Conservation (phyloP, 495 filamentous ascomycete species). For the Xylaria cubensis region DNA sequence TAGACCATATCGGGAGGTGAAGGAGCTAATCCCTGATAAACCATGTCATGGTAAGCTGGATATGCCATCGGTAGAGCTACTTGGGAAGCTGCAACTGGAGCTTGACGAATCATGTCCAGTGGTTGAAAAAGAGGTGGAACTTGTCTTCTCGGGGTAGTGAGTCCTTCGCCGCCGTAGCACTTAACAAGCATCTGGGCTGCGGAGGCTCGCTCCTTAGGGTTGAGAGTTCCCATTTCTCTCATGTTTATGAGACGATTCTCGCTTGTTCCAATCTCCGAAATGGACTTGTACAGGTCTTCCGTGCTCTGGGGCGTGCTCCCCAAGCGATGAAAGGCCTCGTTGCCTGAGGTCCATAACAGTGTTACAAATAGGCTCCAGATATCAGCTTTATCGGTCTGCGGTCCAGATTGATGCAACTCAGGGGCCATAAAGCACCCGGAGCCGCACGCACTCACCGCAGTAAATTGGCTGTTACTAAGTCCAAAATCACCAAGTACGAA, state of each 20-base stretch:
- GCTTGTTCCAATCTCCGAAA: background rate
- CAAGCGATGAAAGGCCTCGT: background rate
- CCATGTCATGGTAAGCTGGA: too few relatives aligned
- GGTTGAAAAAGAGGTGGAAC: background rate
- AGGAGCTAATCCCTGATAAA: background rate
- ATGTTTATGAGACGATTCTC: background rate
- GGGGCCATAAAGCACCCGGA: slow-evolving; percentile 32
- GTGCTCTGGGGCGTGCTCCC: too few relatives aligned
- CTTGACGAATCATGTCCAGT: too few relatives aligned
- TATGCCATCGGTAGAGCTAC: too few relatives aligned
- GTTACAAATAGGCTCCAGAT: slow-evolving; percentile 42
- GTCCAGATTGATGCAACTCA: slow-evolving; percentile 20
- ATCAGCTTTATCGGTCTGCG: slow-evolving; percentile 27
- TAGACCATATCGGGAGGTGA: background rate
- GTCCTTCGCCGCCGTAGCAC: background rate
- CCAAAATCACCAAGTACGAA: slow-evolving; percentile 40
- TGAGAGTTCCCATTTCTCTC: background rate
- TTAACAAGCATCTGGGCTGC: slow-evolving; percentile 6
- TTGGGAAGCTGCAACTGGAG: too few relatives aligned
- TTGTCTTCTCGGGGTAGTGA: background rate
- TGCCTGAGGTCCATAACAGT: slow-evolving; percentile 7
- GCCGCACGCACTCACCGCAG: slow-evolving; percentile 14
- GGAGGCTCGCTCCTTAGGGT: background rate
- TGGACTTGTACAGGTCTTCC: background rate
- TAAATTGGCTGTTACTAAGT: slow-evolving; percentile 7